phyloP scores from a whole-genome alignment of 441 rosid genomes.

The Oxalis stricta region DNA sequence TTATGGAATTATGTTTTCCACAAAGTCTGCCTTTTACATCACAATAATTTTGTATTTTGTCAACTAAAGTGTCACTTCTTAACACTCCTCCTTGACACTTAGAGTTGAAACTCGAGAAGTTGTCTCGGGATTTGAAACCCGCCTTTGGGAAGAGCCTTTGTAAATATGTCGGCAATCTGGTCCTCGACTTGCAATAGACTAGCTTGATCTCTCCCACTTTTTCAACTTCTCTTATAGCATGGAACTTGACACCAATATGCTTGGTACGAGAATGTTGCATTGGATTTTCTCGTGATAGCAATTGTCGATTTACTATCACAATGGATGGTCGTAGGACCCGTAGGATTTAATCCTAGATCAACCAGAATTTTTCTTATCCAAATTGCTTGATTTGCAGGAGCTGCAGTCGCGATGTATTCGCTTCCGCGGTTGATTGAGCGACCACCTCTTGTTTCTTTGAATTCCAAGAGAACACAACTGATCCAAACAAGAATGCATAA shows the following conservation, averaged over 20 bases:
- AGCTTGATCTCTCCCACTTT: neutral
- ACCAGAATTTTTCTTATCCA: neutral
- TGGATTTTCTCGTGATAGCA: neutral
- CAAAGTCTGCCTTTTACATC: too few species aligned
- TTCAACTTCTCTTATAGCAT: neutral
- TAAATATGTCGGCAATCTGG: neutral
- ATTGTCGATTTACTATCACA: neutral
- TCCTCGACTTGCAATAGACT: neutral
- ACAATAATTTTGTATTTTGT: too few species aligned
- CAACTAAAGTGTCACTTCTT: too few species aligned
- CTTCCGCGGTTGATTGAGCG: neutral
- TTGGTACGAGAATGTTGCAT: neutral
- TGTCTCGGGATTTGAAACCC: neutral
- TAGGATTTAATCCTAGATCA: neutral
- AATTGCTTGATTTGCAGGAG: neutral
- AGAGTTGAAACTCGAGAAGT: too few species aligned
- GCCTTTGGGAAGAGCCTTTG: neutral
- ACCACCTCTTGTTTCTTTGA: neutral
- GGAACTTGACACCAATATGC: neutral
- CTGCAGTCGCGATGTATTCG: neutral
- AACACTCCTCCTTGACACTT: too few species aligned
- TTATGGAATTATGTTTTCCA: too few species aligned
- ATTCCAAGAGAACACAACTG: neutral
- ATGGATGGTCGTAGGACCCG: neutral
- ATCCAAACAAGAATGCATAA: neutral